Base-by-base conservation (phyloP, 768 basidiomycete genomes). In the Serendipita sp. region DNA sequence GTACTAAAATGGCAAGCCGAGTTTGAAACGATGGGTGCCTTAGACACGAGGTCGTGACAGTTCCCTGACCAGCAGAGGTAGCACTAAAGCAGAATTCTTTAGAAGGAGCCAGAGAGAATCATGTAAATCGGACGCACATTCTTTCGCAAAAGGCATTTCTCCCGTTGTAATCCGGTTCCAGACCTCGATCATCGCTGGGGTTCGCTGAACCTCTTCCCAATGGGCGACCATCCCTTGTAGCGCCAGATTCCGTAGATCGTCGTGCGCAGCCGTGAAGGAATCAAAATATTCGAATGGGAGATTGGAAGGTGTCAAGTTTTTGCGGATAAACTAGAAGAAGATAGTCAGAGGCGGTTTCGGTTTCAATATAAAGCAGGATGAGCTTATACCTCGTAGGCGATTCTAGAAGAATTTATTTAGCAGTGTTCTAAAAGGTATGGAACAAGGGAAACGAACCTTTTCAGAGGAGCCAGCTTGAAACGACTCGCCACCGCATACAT, bases 211-310 rank as follows among this genome's bases (percentile, higher is more conserved):
- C n/a, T 60, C 56, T 30, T 41, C 41, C 56, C 56, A 60, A 38
- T 60, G 56, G 4, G 56, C 32, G 30, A 60, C 56, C 56, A 60
- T 60, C 35, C 56, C 56, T 60, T 60, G 56, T 30, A 60, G n/a
- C 10, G 56, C 56, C 10, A 60, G 56, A 35, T 60, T 60, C 18
- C 56, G 56, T 37, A 60, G 56, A 10, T 60, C 56, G 34, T 60
- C 56, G 34, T 60, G 56, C 16, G 56, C 56, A 2, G 56, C 56
- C 3, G 56, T 60, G 37, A 60, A 60, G 28, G 56, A 60, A 35
- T 60, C 56, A 60, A 60, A 60, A 3, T 60, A 60, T 30, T 60
- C 56, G 56, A 60, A 60, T n/a, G 56, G 28, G 34, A 60, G 56
- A n/a, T 60, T 60, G 34, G 28, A 30, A 30, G 56, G 56, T 8